Evolutionary conservation across 1,284 basidiomycete species (phyloP).

Genomic region (Trametes polyzona): DNA sequence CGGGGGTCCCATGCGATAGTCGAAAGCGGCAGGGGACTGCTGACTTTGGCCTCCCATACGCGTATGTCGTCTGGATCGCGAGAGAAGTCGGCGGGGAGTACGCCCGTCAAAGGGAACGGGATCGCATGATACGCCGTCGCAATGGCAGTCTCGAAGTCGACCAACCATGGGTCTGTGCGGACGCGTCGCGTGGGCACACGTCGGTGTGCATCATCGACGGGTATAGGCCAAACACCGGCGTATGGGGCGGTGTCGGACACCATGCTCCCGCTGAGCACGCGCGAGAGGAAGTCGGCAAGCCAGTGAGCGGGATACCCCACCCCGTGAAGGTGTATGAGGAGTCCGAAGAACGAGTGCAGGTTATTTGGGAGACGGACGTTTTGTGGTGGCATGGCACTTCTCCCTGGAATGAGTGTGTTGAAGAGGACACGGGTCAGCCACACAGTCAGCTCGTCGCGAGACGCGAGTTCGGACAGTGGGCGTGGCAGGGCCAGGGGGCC

Average conservation of each 20-base stretch:
- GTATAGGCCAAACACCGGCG: constrained; percentile 34
- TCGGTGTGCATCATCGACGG: constrained; percentile 29
- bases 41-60: constrained; percentile 34
- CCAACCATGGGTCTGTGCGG: constrained; percentile 37
- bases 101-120: constrained; percentile 34
- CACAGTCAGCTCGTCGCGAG: constrained; percentile 36
- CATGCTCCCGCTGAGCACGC: constrained; percentile 34
- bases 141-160: constrained; percentile 39
- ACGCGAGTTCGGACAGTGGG: constrained; percentile 35
- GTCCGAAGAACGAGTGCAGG: constrained; percentile 39
- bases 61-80: constrained; percentile 33
- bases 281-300: constrained; percentile 41
- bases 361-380: constrained; percentile 43
- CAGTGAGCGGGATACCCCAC: constrained; percentile 42
- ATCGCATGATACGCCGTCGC: constrained; percentile 32
- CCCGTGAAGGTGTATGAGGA: constrained; percentile 41
- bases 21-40: background rate
- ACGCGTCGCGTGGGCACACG: constrained; percentile 30
- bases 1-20: background rate
- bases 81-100: constrained; percentile 29
- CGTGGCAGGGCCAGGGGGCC: constrained; percentile 27
- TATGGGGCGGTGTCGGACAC: constrained; percentile 36
- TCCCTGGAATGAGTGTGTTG: constrained; percentile 39
- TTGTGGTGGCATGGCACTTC: constrained; percentile 27
- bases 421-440: constrained; percentile 47